These are phyloP conservation scores for Kodamaea sp. DNA, from an alignment of 1,139 yeast genomes.

Conservation along the genomic window DNA sequence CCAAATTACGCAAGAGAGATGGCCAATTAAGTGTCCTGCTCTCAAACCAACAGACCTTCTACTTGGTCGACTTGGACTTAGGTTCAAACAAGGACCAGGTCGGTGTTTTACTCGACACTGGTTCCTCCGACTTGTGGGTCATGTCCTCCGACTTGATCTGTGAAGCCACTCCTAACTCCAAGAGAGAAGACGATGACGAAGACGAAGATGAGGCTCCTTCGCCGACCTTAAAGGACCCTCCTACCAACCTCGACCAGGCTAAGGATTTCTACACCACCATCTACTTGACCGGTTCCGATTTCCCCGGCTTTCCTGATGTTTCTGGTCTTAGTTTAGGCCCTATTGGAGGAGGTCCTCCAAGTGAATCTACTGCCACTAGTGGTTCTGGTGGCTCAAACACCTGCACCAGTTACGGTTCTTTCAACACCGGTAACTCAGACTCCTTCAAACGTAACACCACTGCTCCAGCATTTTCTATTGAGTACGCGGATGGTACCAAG, in stretches of 20 bases:
- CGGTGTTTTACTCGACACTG: conserved; percentile 45
- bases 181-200: conserved; percentile 4
- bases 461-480: conserved; percentile 41
- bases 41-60: conserved; percentile 48
- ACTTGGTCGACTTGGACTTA: conserved; percentile 42
- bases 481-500: conserved; percentile 63
- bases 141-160: conserved; percentile 37
- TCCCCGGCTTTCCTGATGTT: neutral
- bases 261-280: conserved; percentile 5
- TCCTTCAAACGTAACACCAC: conserved; percentile 34
- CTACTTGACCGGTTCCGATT: conserved; percentile 1
- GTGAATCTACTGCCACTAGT: conserved; percentile 7
- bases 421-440: conserved; percentile 34
- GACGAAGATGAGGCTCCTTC: neutral
- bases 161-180: neutral
- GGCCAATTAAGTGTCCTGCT: conserved; percentile 42
- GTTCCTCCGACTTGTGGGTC: conserved; percentile 51
- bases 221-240: neutral
- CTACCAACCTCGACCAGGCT: conserved; percentile 1
- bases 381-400: conserved; percentile 18
- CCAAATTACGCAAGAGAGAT: conserved; percentile 32
- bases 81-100: conserved; percentile 36
- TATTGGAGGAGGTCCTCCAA: conserved; percentile 3
- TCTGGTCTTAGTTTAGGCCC: conserved; percentile 1
- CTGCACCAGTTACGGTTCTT: conserved; percentile 44